phyloP scores from a whole-genome alignment of 2,329 filamentous ascomycete species.

The Aphanoascus verrucosus region DNA sequence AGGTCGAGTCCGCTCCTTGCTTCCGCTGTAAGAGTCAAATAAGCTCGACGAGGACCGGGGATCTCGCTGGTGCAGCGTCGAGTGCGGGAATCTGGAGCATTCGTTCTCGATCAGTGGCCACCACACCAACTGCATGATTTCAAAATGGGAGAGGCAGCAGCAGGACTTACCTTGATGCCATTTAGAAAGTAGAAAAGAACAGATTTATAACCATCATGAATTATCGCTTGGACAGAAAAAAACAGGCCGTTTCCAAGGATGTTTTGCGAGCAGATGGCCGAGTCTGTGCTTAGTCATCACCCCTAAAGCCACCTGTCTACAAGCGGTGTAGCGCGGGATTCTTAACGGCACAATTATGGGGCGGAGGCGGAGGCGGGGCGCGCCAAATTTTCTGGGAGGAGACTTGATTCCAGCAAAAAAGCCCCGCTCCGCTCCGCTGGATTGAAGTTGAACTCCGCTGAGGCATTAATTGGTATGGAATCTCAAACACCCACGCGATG shows the following conservation, averaged over 20 bases:
- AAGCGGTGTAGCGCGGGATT: neutral
- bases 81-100: constrained; percentile 50
- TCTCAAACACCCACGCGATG: too few species aligned
- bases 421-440: constrained; percentile 2
- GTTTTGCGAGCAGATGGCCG: neutral
- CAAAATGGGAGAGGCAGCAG: neutral
- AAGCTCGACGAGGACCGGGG: constrained; percentile 60
- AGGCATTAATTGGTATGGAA: too few species aligned
- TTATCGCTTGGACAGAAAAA: neutral
- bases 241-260: neutral
- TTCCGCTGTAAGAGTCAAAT: constrained; percentile 61
- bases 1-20: constrained; percentile 32
- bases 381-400: too few species aligned
- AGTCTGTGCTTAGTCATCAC: constrained; percentile 1
- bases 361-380: neutral
- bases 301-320: neutral
- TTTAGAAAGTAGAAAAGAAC: constrained; percentile 4
- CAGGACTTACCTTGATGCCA: constrained; percentile 14
- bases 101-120: neutral
- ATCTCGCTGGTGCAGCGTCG: constrained; percentile 56
- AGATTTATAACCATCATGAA: neutral
- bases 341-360: neutral
- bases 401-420: neutral
- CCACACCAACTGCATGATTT: too few species aligned
- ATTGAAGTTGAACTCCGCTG: neutral